Base-by-base conservation (phyloP, 139 green algal genomes). In the Micromonas pusilla region DNA sequence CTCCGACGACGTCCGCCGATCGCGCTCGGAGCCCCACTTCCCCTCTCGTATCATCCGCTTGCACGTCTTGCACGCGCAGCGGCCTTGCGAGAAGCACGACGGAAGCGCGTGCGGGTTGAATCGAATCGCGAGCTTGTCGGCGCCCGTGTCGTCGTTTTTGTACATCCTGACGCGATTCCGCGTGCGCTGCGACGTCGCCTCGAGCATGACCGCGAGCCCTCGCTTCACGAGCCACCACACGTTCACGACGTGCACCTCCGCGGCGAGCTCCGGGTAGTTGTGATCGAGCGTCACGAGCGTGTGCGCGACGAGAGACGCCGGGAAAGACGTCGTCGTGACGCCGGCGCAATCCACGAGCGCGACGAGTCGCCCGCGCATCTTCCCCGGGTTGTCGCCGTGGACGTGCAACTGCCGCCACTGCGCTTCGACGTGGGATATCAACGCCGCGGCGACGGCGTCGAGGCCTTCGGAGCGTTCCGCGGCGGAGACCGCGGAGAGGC, bases 241-340 rank as follows among this genome's bases (percentile, higher is more conserved):
- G 9, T 60, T 63, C 1, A 62, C 53, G 37, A 63, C 36, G 68
- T 75, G 68, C 30, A 75, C 68, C 30, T 75, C 68, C 26, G 37
- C 36, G 16, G 68, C 68, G 0, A 75, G 38, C 68, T 75, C 37
- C 53, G 68, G 68, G 36, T 75, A 75, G 37, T 75, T 75, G 2
- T n/a, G n/a, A 23, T 75, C 68, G 23, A 75, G 38, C 25, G 38
- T 60, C 25, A 60, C 37, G 16, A 75, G 38, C 37, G 68, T 75
- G 20, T 38, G n/a, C 19, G 68, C 68, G 20, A 75, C 68, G 36
- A 75, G 37, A 2, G 68, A 75, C 3, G 53, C 53, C 37, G 68
- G 68, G 53, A 75, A 62, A 16, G 68, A 60, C 20, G 37, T 62
- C 25, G 53, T 30, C 28, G 52, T 39, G 3, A 75, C 6, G 1